Evolutionary conservation across 306 rosid genomes (phyloP).

Genomic region (Vachellia collinsii): DNA sequence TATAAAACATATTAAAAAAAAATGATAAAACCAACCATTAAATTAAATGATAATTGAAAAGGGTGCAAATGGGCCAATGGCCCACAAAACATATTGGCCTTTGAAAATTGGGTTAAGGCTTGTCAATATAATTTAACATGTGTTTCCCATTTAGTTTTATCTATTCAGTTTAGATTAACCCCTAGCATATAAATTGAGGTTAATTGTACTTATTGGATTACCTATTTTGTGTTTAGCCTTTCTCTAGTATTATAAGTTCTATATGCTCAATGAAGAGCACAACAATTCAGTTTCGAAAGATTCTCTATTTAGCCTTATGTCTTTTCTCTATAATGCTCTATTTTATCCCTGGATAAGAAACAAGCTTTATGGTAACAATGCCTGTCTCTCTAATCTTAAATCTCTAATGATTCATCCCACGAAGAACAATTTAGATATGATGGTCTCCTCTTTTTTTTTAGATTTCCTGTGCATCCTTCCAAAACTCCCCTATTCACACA

Average conservation of each 20-base stretch:
- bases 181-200: not conserved
- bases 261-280: not conserved
- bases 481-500: not conserved
- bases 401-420: not conserved
- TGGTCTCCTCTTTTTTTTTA: not conserved
- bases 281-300: not conserved
- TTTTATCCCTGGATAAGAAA: not conserved
- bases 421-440: not conserved
- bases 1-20: not conserved
- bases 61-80: not conserved
- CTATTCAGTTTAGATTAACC: not conserved
- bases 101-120: not conserved
- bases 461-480: not conserved
- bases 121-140: not conserved
- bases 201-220: not conserved
- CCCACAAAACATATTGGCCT: not conserved
- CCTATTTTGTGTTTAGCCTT: not conserved
- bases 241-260: not conserved
- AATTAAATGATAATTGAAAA: not conserved
- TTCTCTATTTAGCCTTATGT: not conserved
- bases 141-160: not conserved
- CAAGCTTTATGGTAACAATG: not conserved
- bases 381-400: not conserved
- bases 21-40: conserved; percentile 17
- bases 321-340: not conserved